Conservation (phyloP, 148 eudicot genomes). For the Chenopodium quinoa region DNA sequence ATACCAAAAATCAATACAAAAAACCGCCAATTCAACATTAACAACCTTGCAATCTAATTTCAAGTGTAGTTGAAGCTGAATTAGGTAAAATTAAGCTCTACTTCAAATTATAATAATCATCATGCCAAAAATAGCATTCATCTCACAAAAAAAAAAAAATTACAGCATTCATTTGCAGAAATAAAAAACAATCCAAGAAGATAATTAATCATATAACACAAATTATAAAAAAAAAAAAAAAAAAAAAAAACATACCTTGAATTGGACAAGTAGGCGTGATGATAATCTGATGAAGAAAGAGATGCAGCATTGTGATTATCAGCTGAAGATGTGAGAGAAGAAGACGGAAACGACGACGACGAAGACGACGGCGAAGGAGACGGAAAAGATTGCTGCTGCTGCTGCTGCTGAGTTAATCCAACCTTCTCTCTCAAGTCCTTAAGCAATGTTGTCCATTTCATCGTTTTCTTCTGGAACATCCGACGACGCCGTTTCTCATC, state of each 20-base stretch:
- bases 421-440: slow-evolving; percentile 91
- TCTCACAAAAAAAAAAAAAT: no score
- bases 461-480: slow-evolving; percentile 49
- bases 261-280: slow-evolving; percentile 28
- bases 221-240: no score
- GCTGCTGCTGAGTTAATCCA: slow-evolving; percentile 50
- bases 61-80: no score
- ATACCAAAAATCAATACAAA: not conserved
- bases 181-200: no score
- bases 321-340: slow-evolving; percentile 28
- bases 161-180: no score
- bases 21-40: not conserved
- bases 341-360: slow-evolving; percentile 32
- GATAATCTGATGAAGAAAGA: slow-evolving; percentile 18
- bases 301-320: slow-evolving; percentile 40
- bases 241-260: slow-evolving; percentile 17
- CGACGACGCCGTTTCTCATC: slow-evolving; percentile 56
- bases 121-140: not conserved
- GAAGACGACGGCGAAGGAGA: slow-evolving; percentile 28
- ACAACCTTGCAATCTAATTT: not conserved
- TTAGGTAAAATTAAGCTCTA: no score
- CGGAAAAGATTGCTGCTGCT: slow-evolving; percentile 28
- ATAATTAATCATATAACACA: no score
- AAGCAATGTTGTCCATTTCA: slow-evolving; percentile 98
- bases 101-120: no score